Conservation (phyloP, 352 stramenopile genomes). For the Phytophthora fragariaefolia region DNA sequence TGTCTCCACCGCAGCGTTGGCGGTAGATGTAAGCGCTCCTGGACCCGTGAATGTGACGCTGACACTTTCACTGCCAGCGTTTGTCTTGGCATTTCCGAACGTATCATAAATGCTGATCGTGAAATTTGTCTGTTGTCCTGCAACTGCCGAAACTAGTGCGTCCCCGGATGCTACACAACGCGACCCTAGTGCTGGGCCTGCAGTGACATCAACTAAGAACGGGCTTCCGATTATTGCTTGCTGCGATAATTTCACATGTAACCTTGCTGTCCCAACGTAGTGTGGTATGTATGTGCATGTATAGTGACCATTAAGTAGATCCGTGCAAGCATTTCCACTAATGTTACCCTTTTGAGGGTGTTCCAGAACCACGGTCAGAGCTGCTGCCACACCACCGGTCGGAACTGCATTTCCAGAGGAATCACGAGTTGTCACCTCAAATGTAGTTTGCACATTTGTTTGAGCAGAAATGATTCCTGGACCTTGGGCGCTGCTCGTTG, state of each 20-base stretch:
- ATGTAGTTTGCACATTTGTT: slow-evolving; percentile 68
- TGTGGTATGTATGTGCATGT: slow-evolving; percentile 66
- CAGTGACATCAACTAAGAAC: slow-evolving; percentile 54
- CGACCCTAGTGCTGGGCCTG: slow-evolving; percentile 57
- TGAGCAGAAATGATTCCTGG: slow-evolving; percentile 40
- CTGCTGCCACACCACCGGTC: slow-evolving; percentile 42
- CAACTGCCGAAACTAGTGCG: slow-evolving; percentile 61
- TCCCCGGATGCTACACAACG: slow-evolving; percentile 47
- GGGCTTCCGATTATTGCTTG: slow-evolving; percentile 52
- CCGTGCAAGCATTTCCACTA: slow-evolving; percentile 47
- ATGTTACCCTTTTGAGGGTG: slow-evolving; percentile 45
- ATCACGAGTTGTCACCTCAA: slow-evolving; percentile 65
- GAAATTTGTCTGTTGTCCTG: slow-evolving; percentile 54
- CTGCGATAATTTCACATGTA: slow-evolving; percentile 42
- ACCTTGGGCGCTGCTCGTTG: slow-evolving; percentile 52
- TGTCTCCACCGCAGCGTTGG: slow-evolving; percentile 34
- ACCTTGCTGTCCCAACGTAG: slow-evolving; percentile 43
- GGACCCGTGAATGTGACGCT: slow-evolving; percentile 46
- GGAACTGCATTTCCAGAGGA: slow-evolving; percentile 59
- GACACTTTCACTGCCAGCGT: slow-evolving; percentile 58
- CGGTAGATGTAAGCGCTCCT: slow-evolving; percentile 23
- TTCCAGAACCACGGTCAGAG: slow-evolving; percentile 47
- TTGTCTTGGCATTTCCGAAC: slow-evolving; percentile 68
- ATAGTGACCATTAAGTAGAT: slow-evolving; percentile 66
- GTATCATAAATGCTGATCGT: slow-evolving; percentile 61